These are phyloP conservation scores for Gillenia trifoliata DNA, from an alignment of 306 rosid species.

Conservation along the genomic window DNA sequence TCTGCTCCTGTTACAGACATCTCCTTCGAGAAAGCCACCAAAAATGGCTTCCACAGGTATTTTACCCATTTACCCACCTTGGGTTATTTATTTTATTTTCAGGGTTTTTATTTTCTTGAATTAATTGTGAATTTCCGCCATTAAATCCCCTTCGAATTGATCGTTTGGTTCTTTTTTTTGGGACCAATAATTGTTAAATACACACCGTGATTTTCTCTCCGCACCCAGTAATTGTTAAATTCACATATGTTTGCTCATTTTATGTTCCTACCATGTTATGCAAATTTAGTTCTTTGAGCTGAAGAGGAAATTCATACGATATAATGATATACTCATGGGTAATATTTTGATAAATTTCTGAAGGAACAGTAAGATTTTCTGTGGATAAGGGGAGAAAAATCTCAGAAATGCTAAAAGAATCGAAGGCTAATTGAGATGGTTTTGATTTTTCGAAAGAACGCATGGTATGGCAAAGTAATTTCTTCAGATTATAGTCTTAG, in stretches of 20 bases:
- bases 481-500: neutral
- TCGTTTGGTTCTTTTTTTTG: neutral
- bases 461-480: neutral
- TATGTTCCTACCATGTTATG: no score
- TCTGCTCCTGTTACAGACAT: slow-evolving; percentile 43
- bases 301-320: neutral
- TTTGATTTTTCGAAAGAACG: neutral
- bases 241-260: no score
- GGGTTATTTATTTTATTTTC: neutral
- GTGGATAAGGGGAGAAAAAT: neutral
- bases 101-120: neutral
- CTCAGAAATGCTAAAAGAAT: neutral
- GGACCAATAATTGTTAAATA: neutral
- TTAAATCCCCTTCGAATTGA: neutral
- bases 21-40: slow-evolving; percentile 60
- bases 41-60: slow-evolving; percentile 66
- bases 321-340: neutral
- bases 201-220: neutral
- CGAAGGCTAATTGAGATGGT: neutral
- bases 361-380: no score
- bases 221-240: neutral
- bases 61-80: neutral
- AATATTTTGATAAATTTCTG: neutral
- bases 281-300: no score
- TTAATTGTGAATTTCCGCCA: neutral